Percentiles rank a stretch among this genome's conserved stretches.
These are phyloP conservation scores for Tolypocladium sp. DNA, from an alignment of 2,329 filamentous ascomycete genomes.

Conservation along the genomic window DNA sequence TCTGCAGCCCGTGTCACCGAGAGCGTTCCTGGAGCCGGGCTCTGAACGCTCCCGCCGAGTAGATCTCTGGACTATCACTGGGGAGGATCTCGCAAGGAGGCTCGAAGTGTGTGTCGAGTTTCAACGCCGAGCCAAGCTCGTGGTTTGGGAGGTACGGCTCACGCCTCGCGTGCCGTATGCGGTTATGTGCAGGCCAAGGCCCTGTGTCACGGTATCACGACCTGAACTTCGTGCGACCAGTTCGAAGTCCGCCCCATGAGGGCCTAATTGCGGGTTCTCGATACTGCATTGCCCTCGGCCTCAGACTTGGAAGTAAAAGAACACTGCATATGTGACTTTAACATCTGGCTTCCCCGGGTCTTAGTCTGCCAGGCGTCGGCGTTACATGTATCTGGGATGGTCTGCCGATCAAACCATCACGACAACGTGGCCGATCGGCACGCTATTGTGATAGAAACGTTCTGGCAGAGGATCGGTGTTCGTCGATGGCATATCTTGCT, in stretches of 20 bases:
- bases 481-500: not conserved
- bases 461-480: too few relatives aligned
- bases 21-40: not conserved
- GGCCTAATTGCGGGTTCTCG: not conserved
- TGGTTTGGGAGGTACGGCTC: not conserved
- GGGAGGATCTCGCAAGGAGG: not conserved
- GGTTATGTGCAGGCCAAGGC: not conserved
- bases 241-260: not conserved
- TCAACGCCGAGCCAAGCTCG: not conserved
- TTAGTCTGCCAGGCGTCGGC: not conserved
- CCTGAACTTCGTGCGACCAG: not conserved
- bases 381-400: not conserved
- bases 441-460: not conserved
- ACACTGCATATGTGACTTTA: not conserved
- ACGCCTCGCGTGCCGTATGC: not conserved
- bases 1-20: not conserved
- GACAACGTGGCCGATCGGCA: not conserved
- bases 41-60: not conserved
- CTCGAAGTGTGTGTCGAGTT: too few relatives aligned
- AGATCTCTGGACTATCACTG: not conserved
- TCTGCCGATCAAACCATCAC: not conserved
- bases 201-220: not conserved
- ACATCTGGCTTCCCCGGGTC: not conserved
- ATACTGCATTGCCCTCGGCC: not conserved
- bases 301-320: not conserved